Conservation (phyloP, 2,329 filamentous ascomycete species). For the Xylariaceae sp. region DNA sequence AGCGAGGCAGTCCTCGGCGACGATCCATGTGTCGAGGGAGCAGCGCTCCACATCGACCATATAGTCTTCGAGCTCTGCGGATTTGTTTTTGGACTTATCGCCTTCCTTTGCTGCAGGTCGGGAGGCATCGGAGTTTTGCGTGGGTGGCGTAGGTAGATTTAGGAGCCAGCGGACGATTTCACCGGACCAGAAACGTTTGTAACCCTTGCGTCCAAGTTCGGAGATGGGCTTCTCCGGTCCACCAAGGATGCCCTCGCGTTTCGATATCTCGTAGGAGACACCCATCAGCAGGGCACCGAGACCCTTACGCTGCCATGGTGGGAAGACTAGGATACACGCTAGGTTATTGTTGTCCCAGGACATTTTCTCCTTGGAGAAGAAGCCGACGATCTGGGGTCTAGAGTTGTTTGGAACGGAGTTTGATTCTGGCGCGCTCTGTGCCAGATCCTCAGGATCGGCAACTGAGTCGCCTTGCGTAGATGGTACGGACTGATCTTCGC, state of each 20-base stretch:
- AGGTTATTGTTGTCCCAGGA: conserved; percentile 99
- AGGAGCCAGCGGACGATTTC: conserved; percentile 71
- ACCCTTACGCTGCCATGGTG: conserved; percentile 88
- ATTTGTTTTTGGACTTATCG: conserved; percentile 17
- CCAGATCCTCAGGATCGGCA: not conserved
- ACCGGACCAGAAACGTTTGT: conserved; percentile 78
- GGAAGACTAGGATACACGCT: conserved; percentile 92
- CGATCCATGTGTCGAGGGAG: conserved; percentile 75
- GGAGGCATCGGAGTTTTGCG: conserved; percentile 1
- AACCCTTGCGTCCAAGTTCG: conserved; percentile 75
- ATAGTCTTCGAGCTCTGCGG: conserved; percentile 23
- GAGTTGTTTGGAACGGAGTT: conserved; percentile 10
- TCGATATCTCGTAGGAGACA: conserved; percentile 85
- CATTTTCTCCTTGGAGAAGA: conserved; percentile 98
- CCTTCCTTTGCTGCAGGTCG: conserved; percentile 6
- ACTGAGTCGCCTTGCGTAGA: not conserved
- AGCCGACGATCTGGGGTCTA: conserved; percentile 68
- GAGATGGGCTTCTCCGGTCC: conserved; percentile 93
- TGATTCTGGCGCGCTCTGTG: not conserved
- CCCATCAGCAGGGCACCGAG: conserved; percentile 87
- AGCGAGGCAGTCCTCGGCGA: conserved; percentile 73
- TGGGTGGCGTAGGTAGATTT: conserved; percentile 34
- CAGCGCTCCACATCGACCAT: conserved; percentile 65
- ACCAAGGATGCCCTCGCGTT: conserved; percentile 74
- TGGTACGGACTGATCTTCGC: conserved; percentile 1